Evolutionary conservation across 2,329 filamentous ascomycete genomes (phyloP).

Genomic region (Fusarium sacchari): DNA sequence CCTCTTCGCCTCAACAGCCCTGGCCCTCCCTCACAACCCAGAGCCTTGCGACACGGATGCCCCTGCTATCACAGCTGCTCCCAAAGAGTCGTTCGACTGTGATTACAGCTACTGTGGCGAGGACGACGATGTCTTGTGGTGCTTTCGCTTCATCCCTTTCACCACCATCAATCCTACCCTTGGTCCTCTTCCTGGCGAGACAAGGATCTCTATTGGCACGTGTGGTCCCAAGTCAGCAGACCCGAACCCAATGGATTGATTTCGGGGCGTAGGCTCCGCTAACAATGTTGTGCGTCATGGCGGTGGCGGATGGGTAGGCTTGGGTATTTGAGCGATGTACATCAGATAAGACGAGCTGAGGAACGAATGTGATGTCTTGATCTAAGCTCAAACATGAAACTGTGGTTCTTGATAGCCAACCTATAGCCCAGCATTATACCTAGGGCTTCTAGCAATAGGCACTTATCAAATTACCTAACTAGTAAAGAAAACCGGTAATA

Average conservation of each 20-base stretch:
- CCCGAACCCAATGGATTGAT: neutral
- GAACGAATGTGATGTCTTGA: conserved; percentile 20
- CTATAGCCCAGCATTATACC: conserved; percentile 5
- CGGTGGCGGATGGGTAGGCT: neutral
- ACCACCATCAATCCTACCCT: conserved; percentile 48
- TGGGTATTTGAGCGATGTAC: neutral
- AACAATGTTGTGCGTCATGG: neutral
- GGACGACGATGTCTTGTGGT: conserved; percentile 48
- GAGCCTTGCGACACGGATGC: neutral
- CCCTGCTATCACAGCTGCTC: conserved; percentile 9
- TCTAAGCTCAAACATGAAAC: conserved; percentile 7
- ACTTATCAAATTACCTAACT: neutral
- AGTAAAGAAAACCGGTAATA: neutral
- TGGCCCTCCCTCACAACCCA: conserved; percentile 14
- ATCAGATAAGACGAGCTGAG: neutral
- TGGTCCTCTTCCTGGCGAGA: conserved; percentile 52
- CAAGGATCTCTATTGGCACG: conserved; percentile 45
- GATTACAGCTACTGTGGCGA: conserved; percentile 52
- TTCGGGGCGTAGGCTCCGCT: neutral
- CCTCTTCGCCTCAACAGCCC: conserved; percentile 6
- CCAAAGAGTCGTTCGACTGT: conserved; percentile 43
- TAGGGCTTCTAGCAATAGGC: neutral
- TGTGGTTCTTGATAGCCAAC: conserved; percentile 8
- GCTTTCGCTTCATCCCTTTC: conserved; percentile 53
- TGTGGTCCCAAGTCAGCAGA: conserved; percentile 37